Base-by-base conservation (phyloP, 192 early-diverging fungal species). In the Umbelopsis isabellina region DNA sequence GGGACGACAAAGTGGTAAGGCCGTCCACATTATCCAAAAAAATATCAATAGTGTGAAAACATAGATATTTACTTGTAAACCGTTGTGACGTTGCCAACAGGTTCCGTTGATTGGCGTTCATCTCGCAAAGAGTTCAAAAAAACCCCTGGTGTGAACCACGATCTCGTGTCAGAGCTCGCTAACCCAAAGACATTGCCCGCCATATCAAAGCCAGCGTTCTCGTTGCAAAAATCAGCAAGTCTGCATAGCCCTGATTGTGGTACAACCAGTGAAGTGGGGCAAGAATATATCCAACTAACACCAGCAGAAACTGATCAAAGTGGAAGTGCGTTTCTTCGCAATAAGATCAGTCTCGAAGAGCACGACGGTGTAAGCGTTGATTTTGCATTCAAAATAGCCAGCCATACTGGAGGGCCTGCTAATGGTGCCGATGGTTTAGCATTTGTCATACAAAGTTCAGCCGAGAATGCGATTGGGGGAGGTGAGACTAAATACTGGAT, bases 341-440 rank as follows among this genome's bases (percentile, higher is more conserved):
- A 69, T 11, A 16, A 58, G 10, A 25, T 80, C 8, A 30, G 44
- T 33, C 53, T 72, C 1, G 46, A 41, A 10, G n/a, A 46, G 27
- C 33, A 46, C 10, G 53, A 65, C 8, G 74, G 71, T 4, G 18
- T 80, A 20, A 53, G 65, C 11, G 15, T 76, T 4, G 67, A 72
- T 22, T 80, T 80, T 45, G 48, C 65, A 15, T 76, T 80, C 44
- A 45, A 71, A 30, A 74, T 80, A 4, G 70, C 79, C 13, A 49
- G 76, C 27, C 23, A 20, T 27, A 16, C 65, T 16, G 78, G 73
- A n/a, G 44, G 61, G 4, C 48, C 65, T 18, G 18, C 11, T 0
- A 50, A 55, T 66, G 79, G 74, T 6, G 79, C 79, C 2, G 79
- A 80, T 69, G 79, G 79, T 0, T 41, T 80, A 33, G 79, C 79